Evolutionary conservation across 805 yeast genomes (phyloP), one percentile per base, ranked within the genome.

Genomic region (Saccharomycopsis vini): DNA sequence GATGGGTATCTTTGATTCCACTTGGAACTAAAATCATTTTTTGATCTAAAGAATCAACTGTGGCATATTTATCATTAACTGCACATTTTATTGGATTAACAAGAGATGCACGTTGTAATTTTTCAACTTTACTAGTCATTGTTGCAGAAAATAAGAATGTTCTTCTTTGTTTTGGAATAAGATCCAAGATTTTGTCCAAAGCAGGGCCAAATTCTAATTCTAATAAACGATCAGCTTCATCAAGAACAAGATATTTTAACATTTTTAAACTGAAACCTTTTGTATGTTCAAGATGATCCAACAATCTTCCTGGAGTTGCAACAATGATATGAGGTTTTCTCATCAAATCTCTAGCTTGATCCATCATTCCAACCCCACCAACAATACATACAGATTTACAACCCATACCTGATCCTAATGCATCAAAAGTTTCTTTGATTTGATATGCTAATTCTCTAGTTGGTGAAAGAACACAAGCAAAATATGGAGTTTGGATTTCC

Each of bases 321-420:
- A 90, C 95, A 44, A 90, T 74, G 37, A 90, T 75, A 58, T 90
- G 98, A 3, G 98, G 98, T 56, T 86, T 88, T 53, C 92, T 75
- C 82, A 86, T 83, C 55, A 90, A 70, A 51, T 92, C 96, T 49
- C 95, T 73, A 0, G 97, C 92, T 63, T 90, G 98, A 53, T 88
- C 95, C 92, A 92, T 87, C 84, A 85, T 83, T 59, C 87, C 95
- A 90, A 92, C 89, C 50, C 98, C 98, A 54, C 98, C 98, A 30
- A 92, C 96, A 50, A 90, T 75, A 46, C 95, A 88, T 3, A 79
- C 79, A 19, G 90, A 72, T 56, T 95, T 72, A n/a, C 90, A 73
- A 1, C 97, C 98, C 95, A 92, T 92, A 6, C 77, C 66, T 1
- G 85, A 66, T 0, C 98, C 98, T 40, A 92, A 63, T 0, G 97